Evolutionary conservation across 257 asterid genomes (phyloP), one percentile per base, ranked within the genome.

Genomic region (Lithospermum erythrorhizon): DNA sequence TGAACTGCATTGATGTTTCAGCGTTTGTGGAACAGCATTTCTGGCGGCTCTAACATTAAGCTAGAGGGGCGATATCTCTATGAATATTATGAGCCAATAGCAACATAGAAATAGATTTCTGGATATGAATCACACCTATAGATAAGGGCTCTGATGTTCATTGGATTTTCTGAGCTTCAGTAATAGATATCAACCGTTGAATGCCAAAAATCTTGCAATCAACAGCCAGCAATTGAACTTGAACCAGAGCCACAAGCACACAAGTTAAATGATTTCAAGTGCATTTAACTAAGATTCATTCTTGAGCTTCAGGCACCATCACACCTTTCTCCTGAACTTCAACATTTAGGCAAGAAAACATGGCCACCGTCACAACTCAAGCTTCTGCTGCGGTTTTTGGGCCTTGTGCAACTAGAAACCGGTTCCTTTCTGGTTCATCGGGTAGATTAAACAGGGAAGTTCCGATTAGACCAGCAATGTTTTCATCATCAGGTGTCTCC

Each of bases 351-450:
- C 57, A 14, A 59, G 58, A 21, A 21, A 53, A 52, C 27, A 86
- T 93, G 96, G 94, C 96, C 69, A 53, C 97, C 0, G 89, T 83
- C 65, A 79, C 85, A 9, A 68, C 95, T 27, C 94, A 84, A 63
- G 87, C 98, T 57, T 80, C 95, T 21, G 80, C 76, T 54, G 82
- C 89, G 24, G 81, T 70, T 62, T 82, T 84, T 83, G 81, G 86
- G 76, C 95, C 97, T 13, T 72, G 81, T 51, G 61, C 82, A 47
- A 58, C 82, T 10, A 83, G 71, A 61, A 70, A 83, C 65, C 79
- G 87, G 52, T 91, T 93, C 74, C 63, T 84, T 27, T 67, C 72
- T 6, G 98, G 98, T 17, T 80, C 96, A 3, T 53, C 85, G 1
- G 83, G 85, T 8, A 93, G 71, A 68, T 59, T 86, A 69, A 81